Base-by-base conservation (phyloP, 352 stramenopile genomes). In the Peronospora tabacina region DNA sequence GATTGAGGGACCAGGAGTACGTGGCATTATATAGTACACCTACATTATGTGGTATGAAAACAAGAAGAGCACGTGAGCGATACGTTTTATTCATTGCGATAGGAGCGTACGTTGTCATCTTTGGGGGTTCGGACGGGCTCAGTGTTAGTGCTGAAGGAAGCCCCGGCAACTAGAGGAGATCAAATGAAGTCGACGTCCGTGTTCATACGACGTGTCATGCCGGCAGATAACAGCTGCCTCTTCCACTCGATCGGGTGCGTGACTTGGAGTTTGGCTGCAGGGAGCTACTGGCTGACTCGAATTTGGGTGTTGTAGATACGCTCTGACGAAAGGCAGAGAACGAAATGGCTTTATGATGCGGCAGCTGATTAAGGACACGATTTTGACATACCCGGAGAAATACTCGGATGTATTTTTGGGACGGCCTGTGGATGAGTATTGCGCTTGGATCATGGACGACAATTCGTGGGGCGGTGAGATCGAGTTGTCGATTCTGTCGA, bases 381-480 rank as follows among this genome's bases (percentile, higher is more conserved):
- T 91, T 53, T 51, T 87, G 7, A 59, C 57, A 1, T 47, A 86
- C 28, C 74, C 78, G 1, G 59, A 71, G 5, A 58, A 60, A 19
- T 91, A 89, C 59, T 85, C 81, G 51, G 76, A 82, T 17, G 80
- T 85, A 16, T 91, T 91, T 49, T 62, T 91, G 26, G 81, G 81
- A 19, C 75, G 77, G 4, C 74, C 74, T 0, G 80, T 89, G 41
- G 64, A 74, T 45, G 82, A 91, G 50, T 94, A 94, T 55, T 90
- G 77, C 44, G 72, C 75, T 19, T 94, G 82, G 80, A 94, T 94
- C 48, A 65, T 75, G 49, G 72, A 90, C 49, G 66, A 82, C 51
- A 75, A 85, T 40, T 89, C 80, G 6, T 94, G 82, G 82, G 82
- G 80, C 26, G 82, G 82, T 4, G 82, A 94, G 63, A 94, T 94